A percentile compares a stretch with the other conserved stretches of the same genome.
phyloP scores from a whole-genome alignment of 306 rosid genomes.

The Prosopis cineraria region DNA sequence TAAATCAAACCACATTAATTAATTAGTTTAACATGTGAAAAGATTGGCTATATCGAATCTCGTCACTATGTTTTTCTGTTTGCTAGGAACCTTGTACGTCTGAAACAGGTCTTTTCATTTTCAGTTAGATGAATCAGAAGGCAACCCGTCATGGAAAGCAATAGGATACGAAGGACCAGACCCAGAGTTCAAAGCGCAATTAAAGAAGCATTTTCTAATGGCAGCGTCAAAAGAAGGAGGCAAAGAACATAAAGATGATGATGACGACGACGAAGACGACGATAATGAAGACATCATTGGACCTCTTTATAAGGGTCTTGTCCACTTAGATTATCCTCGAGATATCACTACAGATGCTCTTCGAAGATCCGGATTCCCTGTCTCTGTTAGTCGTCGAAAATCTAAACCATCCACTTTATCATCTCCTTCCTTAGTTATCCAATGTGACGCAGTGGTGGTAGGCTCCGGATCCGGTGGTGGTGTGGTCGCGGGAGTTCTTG shows the following conservation, averaged over 20 bases:
- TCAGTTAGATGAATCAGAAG: constrained; percentile 62
- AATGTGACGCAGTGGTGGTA: constrained; percentile 77
- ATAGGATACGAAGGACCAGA: constrained; percentile 75
- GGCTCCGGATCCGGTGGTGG: constrained; percentile 96
- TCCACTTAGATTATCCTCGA: constrained; percentile 41
- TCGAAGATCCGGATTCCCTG: constrained; percentile 49
- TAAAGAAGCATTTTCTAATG: constrained; percentile 14
- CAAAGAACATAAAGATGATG: constrained; percentile 15
- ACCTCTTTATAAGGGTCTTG: constrained; percentile 66
- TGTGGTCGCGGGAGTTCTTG: constrained; percentile 76
- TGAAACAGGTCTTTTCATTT: background rate
- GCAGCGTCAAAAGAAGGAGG: constrained; percentile 29
- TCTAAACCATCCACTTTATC: constrained; percentile 29
- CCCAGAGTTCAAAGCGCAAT: constrained; percentile 48
- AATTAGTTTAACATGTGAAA: background rate
- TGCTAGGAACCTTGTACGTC: constrained; percentile 1
- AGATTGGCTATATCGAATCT: background rate
- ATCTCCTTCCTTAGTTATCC: constrained; percentile 56
- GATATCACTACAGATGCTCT: constrained; percentile 42
- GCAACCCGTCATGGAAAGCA: constrained; percentile 74
- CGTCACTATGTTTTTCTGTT: background rate
- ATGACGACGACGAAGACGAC: background rate
- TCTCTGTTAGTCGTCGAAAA: constrained; percentile 29
- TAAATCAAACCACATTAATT: background rate
- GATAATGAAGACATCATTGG: constrained; percentile 47